Conservation (phyloP, 129 eudicot genomes). For the Silybum marianum region DNA sequence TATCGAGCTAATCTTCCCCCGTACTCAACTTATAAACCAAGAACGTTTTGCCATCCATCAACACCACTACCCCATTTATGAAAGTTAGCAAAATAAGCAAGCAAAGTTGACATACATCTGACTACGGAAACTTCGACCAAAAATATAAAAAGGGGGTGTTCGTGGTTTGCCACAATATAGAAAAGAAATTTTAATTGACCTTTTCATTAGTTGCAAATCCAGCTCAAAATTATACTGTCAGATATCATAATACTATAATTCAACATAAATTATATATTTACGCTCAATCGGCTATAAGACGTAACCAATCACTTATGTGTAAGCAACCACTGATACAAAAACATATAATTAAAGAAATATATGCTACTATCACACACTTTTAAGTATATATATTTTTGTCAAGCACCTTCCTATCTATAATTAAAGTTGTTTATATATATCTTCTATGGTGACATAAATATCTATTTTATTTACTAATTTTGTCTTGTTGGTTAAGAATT, state of each 20-base stretch:
- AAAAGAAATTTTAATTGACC: conserved; percentile 8
- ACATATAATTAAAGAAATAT: background rate
- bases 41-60: conserved; percentile 17
- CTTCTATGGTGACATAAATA: conserved; percentile 1
- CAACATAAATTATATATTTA: background rate
- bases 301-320: conserved; percentile 25
- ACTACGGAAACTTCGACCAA: conserved; percentile 6
- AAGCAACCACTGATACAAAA: conserved; percentile 14
- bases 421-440: conserved; percentile 2
- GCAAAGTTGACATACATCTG: conserved; percentile 31
- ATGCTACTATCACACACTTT: background rate
- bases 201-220: conserved; percentile 24
- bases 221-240: conserved; percentile 22
- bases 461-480: conserved; percentile 15
- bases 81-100: conserved; percentile 12
- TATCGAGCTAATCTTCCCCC: conserved; percentile 37
- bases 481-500: conserved; percentile 20
- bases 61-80: conserved; percentile 25
- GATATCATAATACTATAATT: conserved; percentile 20
- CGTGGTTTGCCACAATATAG: conserved; percentile 37
- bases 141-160: conserved; percentile 39
- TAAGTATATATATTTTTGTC: conserved; percentile 2
- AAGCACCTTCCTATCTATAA: conserved; percentile 1
- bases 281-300: background rate
- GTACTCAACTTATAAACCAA: conserved; percentile 23